Evolutionary conservation across 768 basidiomycete genomes (phyloP).

Genomic region (Russula virescens): DNA sequence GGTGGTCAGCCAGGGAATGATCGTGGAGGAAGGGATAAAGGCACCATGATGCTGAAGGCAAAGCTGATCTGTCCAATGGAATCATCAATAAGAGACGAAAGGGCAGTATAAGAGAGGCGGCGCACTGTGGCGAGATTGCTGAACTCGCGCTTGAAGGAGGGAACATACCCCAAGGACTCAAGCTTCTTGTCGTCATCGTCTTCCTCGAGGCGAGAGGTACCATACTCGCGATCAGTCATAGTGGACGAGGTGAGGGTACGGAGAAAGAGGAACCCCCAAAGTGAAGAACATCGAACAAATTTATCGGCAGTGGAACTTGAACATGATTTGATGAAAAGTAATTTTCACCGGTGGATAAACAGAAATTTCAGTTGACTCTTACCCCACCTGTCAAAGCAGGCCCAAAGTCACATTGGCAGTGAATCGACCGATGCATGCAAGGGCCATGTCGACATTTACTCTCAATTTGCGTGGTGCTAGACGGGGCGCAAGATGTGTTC

Average conservation of each 20-base stretch:
- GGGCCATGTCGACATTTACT: no score
- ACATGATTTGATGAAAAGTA: background rate
- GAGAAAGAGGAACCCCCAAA: background rate
- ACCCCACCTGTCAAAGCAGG: no score
- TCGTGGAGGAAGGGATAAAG: background rate
- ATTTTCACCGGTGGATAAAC: background rate
- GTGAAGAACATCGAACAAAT: background rate
- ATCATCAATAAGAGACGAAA: background rate
- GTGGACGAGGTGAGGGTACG: background rate
- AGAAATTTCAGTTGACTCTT: background rate
- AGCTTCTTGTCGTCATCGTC: conserved; percentile 58
- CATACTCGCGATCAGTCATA: conserved; percentile 10
- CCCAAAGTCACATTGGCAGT: background rate
- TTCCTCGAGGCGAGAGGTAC: background rate
- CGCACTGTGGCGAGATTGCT: conserved; percentile 72
- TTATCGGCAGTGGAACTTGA: background rate
- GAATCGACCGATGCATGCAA: background rate
- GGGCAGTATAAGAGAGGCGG: background rate
- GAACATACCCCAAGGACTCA: conserved; percentile 63
- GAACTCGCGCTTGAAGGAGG: conserved; percentile 82
- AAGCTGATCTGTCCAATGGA: conserved; percentile 50
- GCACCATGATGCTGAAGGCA: conserved; percentile 72
- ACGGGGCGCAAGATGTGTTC: no score
- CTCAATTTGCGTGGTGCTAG: no score
- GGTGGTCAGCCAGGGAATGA: conserved; percentile 1